These are phyloP conservation scores for Didymella pomorum DNA, from an alignment of 2,329 filamentous ascomycete genomes.

Conservation along the genomic window DNA sequence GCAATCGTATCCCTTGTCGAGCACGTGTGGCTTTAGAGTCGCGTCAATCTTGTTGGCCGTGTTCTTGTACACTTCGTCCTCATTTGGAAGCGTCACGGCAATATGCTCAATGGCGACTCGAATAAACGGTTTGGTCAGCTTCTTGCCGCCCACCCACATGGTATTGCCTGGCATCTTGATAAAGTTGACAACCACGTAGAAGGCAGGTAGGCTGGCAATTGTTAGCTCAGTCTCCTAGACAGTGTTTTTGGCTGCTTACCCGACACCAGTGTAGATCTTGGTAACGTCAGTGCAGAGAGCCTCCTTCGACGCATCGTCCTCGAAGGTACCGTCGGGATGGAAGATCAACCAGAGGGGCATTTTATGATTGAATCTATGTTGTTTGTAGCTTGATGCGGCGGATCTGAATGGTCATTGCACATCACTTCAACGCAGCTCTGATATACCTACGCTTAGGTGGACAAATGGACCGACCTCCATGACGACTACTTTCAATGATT, in stretches of 20 bases:
- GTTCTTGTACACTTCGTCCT: constrained; percentile 21
- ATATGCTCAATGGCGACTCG: constrained; percentile 45
- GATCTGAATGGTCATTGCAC: background rate
- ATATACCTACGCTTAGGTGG: background rate
- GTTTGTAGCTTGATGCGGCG: background rate
- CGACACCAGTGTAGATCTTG: constrained; percentile 48
- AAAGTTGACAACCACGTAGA: constrained; percentile 55
- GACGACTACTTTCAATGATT: background rate
- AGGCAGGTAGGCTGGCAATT: constrained; percentile 45
- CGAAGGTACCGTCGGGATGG: constrained; percentile 49
- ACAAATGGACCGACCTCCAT: background rate
- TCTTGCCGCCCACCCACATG: constrained; percentile 41
- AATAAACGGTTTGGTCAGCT: constrained; percentile 42
- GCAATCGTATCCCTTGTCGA: constrained; percentile 54
- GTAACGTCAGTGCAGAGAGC: constrained; percentile 49
- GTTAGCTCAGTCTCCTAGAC: background rate
- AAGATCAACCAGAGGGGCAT: constrained; percentile 56
- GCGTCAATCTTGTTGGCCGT: constrained; percentile 36
- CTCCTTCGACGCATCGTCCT: constrained; percentile 38
- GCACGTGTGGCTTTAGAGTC: constrained; percentile 50
- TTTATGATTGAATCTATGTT: background rate
- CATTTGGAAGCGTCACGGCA: constrained; percentile 32
- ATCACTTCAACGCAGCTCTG: background rate
- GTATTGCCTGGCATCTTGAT: constrained; percentile 32
- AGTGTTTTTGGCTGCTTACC: constrained; percentile 8